Evolutionary conservation across 169 alveolate genomes (phyloP), one percentile per base, ranked within the genome.

Genomic region (Eimeria tenella): DNA sequence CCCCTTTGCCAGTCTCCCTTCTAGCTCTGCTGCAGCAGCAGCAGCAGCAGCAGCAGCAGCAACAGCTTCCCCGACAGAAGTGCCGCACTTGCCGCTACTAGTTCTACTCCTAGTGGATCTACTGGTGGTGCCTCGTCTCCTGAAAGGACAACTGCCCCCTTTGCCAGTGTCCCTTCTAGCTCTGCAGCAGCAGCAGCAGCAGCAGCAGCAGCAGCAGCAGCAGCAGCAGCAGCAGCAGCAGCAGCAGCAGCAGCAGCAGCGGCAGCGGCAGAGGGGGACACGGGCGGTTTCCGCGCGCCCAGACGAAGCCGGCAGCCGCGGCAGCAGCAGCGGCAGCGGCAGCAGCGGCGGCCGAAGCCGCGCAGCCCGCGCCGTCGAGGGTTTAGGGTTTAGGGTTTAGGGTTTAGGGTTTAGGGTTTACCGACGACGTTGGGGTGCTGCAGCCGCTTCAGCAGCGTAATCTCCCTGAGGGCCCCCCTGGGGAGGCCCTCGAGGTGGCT

Each of bases 381-480:
- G n/a, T n/a, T n/a, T n/a, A n/a, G n/a, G n/a, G n/a, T n/a, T n/a
- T n/a, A n/a, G n/a, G 88, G 79, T 96, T 97, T 25, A n/a, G n/a
- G n/a, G n/a, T n/a, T n/a, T n/a, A n/a, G n/a, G n/a, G n/a, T 56
- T 56, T 7, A 7, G 13, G 13, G 13, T 13, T 83, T 71, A 89
- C 94, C 86, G 50, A 98, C 98, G 93, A 98, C 96, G 86, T 97
- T 96, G 81, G 98, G 98, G 92, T 98, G 99, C 74, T 96, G 96
- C 55, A 97, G 95, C 53, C 96, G 98, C 82, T 97, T 97, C 68
- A 98, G 93, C 68, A 98, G 95, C 5, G 98, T 96, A 68, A 98
- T 98, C 95, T 98, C 99, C 31, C 99, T 94, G 23, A 98, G 96
- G 52, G 99, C 98, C 23, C 98, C 97, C 23, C 97, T 86, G 7